Evolutionary conservation across 2,329 filamentous ascomycete genomes (phyloP), one percentile per base, ranked within the genome.

Genomic region (Colletotrichum australisinense): DNA sequence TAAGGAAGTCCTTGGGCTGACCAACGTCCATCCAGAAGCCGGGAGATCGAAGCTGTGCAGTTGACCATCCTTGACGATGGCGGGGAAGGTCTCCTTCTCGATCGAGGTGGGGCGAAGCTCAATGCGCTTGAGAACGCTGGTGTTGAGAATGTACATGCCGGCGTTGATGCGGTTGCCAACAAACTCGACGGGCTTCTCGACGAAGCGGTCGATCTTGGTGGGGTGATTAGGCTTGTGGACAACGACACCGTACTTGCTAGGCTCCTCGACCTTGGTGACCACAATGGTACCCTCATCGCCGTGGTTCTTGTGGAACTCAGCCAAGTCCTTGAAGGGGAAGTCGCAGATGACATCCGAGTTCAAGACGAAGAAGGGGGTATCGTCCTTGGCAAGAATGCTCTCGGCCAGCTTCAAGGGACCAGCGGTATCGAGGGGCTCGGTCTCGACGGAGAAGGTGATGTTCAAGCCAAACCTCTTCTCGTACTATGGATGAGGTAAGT

Each of bases 21-120:
- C 96, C 96, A 76, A 99, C 95, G 79, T 98, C 96, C 96, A 98
- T 98, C 96, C 96, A 98, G 91, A 97, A 98, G 78, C 96, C 95
- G 78, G 98, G 35, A 98, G 91, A 82, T 98, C 96, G 82, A 97
- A 98, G 1, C 95, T 98, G 89, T 98, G 96, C 75, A 98, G 88
- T 84, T 96, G 91, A 76, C 95, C 95, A 79, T 98, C 96, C 79
- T 90, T 92, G 85, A 94, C 94, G 83, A 98, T 97, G 78, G 94
- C 92, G 59, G 96, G 96, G 93, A 99, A 99, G 42, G 95, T 98
- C 88, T 98, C 97, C 87, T 98, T 96, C 87, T 99, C 96, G 82
- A 98, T 99, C 7, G 95, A 98, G 63, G 96, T 98, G 55, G 97
- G 97, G 75, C 96, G 94, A 77, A 98, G 92, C 84, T 98, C 96